These are phyloP conservation scores for Sporothrix phasma DNA, from an alignment of 2,329 filamentous ascomycete genomes.

Conservation along the genomic window DNA sequence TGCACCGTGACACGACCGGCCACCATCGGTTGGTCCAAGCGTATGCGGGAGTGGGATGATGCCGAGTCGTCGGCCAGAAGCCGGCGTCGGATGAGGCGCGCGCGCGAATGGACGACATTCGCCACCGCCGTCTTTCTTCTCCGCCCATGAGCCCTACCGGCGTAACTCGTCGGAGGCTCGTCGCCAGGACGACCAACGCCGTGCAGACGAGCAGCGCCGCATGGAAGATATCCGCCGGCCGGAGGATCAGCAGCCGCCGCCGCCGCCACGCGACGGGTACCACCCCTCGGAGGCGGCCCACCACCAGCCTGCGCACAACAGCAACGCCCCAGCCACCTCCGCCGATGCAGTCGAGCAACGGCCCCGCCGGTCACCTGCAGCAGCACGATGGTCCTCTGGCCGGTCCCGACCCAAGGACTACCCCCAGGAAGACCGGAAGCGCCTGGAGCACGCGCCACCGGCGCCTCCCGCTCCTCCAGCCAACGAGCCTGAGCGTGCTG, in stretches of 20 bases:
- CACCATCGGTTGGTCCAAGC: conserved; percentile 73
- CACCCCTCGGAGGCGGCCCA: conserved; percentile 90
- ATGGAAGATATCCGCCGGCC: conserved; percentile 41
- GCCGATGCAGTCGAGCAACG: conserved; percentile 49
- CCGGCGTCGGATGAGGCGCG: conserved; percentile 79
- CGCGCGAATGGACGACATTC: conserved; percentile 74
- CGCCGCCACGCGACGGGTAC: conserved; percentile 58
- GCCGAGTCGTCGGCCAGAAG: conserved; percentile 69
- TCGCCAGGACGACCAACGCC: conserved; percentile 54
- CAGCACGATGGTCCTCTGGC: conserved; percentile 43
- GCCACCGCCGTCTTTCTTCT: conserved; percentile 67
- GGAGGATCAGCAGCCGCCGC: conserved; percentile 41
- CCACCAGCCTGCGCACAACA: conserved; percentile 57
- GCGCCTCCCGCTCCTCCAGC: conserved; percentile 37
- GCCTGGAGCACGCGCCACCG: conserved; percentile 36
- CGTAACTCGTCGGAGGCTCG: conserved; percentile 67
- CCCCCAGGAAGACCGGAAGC: conserved; percentile 44
- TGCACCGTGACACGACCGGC: conserved; percentile 60
- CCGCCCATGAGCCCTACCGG: conserved; percentile 58
- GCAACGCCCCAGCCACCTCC: conserved; percentile 50
- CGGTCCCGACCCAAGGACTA: conserved; percentile 42
- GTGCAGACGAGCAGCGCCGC: conserved; percentile 51
- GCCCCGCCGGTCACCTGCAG: conserved; percentile 40
- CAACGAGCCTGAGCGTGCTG: conserved; percentile 71
- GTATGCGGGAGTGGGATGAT: conserved; percentile 87